Evolutionary conservation across 306 rosid species (phyloP).

Genomic region (Inga oerstediana): DNA sequence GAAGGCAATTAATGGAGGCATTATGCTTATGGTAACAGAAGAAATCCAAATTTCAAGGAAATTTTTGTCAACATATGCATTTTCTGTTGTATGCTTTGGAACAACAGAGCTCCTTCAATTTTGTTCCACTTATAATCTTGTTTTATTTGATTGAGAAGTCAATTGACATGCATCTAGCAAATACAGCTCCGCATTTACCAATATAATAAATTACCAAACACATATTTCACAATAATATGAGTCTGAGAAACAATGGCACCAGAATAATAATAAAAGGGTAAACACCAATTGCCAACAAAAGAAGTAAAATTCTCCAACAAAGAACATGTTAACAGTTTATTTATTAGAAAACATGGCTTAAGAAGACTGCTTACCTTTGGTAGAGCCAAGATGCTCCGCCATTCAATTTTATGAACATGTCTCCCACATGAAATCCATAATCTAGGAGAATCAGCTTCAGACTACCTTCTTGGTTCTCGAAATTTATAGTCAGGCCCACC

Average conservation of each 20-base stretch:
- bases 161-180: background rate
- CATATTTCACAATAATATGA: background rate
- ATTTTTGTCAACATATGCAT: background rate
- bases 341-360: slow-evolving; percentile 27
- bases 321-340: slow-evolving; percentile 5
- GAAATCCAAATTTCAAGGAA: background rate
- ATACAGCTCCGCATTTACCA: background rate
- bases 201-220: background rate
- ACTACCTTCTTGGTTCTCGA: slow-evolving; percentile 66
- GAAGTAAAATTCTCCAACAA: slow-evolving; percentile 2
- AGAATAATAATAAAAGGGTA: background rate
- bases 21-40: background rate
- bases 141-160: background rate
- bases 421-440: slow-evolving; percentile 66
- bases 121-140: background rate
- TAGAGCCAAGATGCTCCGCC: slow-evolving; percentile 96
- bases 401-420: slow-evolving; percentile 62
- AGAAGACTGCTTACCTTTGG: slow-evolving; percentile 61
- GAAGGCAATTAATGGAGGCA: background rate
- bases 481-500: slow-evolving; percentile 60
- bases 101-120: background rate
- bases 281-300: background rate
- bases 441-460: slow-evolving; percentile 65
- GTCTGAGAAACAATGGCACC: background rate
- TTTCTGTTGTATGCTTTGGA: background rate